Conservation (phyloP, 805 yeast species). For the Candida manassasensis region DNA sequence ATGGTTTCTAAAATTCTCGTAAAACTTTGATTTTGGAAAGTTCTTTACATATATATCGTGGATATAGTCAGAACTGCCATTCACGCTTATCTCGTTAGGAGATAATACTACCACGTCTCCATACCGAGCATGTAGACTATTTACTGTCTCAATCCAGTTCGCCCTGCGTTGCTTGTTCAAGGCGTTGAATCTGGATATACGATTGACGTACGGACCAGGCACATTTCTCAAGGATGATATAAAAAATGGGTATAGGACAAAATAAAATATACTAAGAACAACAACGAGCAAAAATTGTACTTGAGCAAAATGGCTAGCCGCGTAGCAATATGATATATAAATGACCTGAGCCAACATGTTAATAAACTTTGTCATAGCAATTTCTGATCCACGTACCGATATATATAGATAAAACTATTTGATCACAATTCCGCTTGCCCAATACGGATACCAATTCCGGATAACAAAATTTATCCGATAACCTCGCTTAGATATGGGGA, state of each 20-base stretch:
- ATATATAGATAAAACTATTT: too few relatives aligned
- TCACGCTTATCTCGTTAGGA: constrained; percentile 58
- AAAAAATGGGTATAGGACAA: constrained; percentile 42
- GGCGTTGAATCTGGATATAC: constrained; percentile 35
- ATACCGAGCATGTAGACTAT: constrained; percentile 47
- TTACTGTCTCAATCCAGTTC: constrained; percentile 37
- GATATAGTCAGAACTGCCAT: constrained; percentile 44
- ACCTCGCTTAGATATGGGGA: too few relatives aligned
- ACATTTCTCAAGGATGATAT: constrained; percentile 45
- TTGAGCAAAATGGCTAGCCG: neutral
- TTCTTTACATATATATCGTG: constrained; percentile 54
- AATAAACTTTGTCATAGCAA: too few relatives aligned
- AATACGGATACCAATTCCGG: too few relatives aligned
- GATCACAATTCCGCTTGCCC: too few relatives aligned
- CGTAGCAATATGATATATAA: neutral
- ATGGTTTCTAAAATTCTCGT: constrained; percentile 56
- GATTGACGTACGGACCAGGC: constrained; percentile 57
- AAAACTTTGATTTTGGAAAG: constrained; percentile 54
- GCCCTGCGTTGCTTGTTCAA: constrained; percentile 42
- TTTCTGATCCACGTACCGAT: too few relatives aligned
- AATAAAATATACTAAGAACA: constrained; percentile 17
- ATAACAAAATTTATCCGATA: too few relatives aligned
- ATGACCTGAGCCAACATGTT: constrained; percentile 1
- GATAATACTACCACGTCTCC: constrained; percentile 61
- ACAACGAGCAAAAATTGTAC: neutral